These are phyloP conservation scores for Cantharellus anzutake DNA, from an alignment of 768 basidiomycete species.

Conservation along the genomic window DNA sequence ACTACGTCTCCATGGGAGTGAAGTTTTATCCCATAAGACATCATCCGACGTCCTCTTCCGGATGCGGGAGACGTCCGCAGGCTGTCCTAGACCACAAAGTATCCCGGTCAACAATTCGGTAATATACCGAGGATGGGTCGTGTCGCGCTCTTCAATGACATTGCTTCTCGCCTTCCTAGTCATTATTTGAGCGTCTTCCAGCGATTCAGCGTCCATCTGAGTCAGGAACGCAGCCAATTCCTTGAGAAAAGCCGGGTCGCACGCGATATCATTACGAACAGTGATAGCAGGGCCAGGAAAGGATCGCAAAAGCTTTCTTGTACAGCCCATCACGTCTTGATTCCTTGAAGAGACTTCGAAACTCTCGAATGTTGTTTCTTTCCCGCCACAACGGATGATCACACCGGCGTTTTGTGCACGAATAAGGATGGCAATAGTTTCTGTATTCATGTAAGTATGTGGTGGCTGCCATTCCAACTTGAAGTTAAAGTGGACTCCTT, in stretches of 20 bases:
- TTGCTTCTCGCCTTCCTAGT: slow-evolving; percentile 18
- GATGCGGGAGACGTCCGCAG: slow-evolving; percentile 15
- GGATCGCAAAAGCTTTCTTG: slow-evolving; percentile 22
- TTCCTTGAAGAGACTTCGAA: slow-evolving; percentile 28
- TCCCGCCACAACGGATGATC: slow-evolving; percentile 11
- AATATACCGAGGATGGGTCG: slow-evolving; percentile 28
- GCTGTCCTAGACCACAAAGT: slow-evolving; percentile 21
- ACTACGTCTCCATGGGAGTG: slow-evolving; percentile 30
- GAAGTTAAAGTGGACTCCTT: too few species aligned
- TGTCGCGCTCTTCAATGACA: slow-evolving; percentile 22
- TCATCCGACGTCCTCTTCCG: slow-evolving; percentile 30
- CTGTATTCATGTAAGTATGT: too few species aligned
- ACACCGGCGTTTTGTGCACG: slow-evolving; percentile 31
- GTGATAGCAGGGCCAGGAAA: slow-evolving; percentile 7
- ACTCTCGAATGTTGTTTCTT: slow-evolving; percentile 20
- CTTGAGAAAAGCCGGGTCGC: slow-evolving; percentile 13
- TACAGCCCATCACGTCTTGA: slow-evolving; percentile 19
- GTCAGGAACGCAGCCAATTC: slow-evolving; percentile 24
- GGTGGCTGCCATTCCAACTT: too few species aligned
- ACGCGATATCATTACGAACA: background rate
- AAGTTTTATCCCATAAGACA: slow-evolving; percentile 23
- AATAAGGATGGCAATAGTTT: too few species aligned
- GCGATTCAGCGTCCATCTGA: slow-evolving; percentile 19
- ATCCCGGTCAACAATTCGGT: slow-evolving; percentile 31
- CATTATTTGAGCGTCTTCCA: slow-evolving; percentile 17